Evolutionary conservation across 2,329 filamentous ascomycete genomes (phyloP).

Genomic region (Clarireedia hainanense): DNA sequence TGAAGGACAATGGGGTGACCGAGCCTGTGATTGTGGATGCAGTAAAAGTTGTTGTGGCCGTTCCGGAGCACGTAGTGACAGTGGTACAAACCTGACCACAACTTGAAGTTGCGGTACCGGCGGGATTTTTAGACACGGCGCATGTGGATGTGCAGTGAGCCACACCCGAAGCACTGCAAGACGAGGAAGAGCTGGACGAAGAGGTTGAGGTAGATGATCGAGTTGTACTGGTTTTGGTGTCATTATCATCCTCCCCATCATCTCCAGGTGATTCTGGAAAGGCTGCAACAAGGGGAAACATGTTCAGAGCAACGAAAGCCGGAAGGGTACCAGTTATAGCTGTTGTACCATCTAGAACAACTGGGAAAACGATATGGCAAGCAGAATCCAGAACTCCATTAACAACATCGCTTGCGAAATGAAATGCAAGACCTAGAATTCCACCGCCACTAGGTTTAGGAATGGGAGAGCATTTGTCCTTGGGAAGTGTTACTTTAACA

Average conservation of each 20-base stretch:
- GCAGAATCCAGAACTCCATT: conserved; percentile 1
- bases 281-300: neutral
- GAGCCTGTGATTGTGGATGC: neutral
- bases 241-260: neutral
- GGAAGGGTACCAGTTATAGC: neutral
- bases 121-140: neutral
- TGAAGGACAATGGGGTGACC: neutral
- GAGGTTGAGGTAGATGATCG: neutral
- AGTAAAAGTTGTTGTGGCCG: neutral
- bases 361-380: conserved; percentile 1
- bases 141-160: neutral
- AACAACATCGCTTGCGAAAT: conserved; percentile 1
- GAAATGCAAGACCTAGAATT: neutral
- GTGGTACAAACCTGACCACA: neutral
- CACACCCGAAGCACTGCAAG: conserved; percentile 2
- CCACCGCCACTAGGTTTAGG: conserved; percentile 1
- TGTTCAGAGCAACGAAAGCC: neutral
- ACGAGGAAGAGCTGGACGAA: neutral
- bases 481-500: neutral
- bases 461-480: conserved; percentile 1
- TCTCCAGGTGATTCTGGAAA: neutral
- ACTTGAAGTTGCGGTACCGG: neutral
- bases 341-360: neutral
- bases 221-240: neutral
- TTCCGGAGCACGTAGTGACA: neutral